Conservation (phyloP, 1,284 basidiomycete genomes). For the Moesziomyces aphidis region DNA sequence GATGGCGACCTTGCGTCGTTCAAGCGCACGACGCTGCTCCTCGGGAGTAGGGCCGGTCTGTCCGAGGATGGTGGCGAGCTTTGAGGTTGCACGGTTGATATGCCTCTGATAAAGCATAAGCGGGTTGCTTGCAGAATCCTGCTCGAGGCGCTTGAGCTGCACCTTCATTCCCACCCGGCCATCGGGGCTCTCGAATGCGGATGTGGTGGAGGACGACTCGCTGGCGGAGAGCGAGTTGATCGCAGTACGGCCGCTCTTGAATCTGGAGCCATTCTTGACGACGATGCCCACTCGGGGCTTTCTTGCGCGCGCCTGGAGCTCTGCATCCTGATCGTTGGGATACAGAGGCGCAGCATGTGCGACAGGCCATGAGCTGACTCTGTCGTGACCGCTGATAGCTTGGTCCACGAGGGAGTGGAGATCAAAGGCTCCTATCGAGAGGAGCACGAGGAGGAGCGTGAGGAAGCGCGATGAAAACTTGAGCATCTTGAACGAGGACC, state of each 20-base stretch:
- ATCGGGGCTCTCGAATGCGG: conserved; percentile 16
- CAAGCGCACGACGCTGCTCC: conserved; percentile 30
- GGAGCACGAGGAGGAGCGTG: conserved; percentile 49
- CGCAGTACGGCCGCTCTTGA: neutral
- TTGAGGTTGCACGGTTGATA: conserved; percentile 51
- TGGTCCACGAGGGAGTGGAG: conserved; percentile 18
- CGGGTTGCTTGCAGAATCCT: conserved; percentile 12
- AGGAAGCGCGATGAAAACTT: conserved; percentile 39
- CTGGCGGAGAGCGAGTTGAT: conserved; percentile 24
- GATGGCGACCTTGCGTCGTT: conserved; percentile 30
- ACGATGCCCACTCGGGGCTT: conserved; percentile 53
- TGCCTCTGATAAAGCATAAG: conserved; percentile 57
- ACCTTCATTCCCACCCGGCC: conserved; percentile 40
- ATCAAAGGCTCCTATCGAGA: conserved; percentile 49
- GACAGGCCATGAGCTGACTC: conserved; percentile 12
- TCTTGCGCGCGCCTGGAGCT: conserved; percentile 4
- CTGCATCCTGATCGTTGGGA: neutral
- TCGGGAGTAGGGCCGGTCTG: conserved; percentile 20
- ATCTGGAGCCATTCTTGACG: conserved; percentile 14
- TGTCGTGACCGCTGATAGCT: neutral
- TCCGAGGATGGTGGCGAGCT: conserved; percentile 48
- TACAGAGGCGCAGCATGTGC: conserved; percentile 21
- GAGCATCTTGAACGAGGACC: conserved; percentile 24
- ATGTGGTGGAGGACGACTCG: conserved; percentile 1
- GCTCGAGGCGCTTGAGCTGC: conserved; percentile 39